Percentiles rank a stretch among this genome's conserved stretches.
phyloP scores from a whole-genome alignment of 2,329 filamentous ascomycete genomes.

The Fusarium decemcellulare region DNA sequence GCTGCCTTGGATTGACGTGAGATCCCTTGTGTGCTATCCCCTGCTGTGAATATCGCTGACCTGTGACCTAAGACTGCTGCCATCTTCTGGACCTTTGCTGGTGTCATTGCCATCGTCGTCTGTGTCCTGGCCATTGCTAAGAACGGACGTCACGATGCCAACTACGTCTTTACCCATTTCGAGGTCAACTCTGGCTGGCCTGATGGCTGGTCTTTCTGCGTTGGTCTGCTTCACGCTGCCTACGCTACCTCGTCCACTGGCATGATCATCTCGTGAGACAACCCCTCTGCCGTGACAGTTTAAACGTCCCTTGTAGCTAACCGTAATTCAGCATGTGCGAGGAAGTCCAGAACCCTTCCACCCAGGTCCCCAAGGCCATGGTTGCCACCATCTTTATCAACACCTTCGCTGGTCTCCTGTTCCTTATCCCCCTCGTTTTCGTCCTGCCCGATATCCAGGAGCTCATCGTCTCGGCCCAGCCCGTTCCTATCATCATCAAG shows the following conservation, averaged over 20 bases:
- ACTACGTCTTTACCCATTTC: slow-evolving; percentile 78
- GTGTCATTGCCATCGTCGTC: slow-evolving; percentile 76
- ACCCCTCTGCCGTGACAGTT: too few relatives aligned
- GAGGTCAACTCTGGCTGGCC: slow-evolving; percentile 78
- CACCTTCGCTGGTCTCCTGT: slow-evolving; percentile 75
- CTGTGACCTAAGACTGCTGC: slow-evolving; percentile 70
- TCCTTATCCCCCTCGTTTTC: slow-evolving; percentile 78
- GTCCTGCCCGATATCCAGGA: slow-evolving; percentile 74
- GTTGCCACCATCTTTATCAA: slow-evolving; percentile 77
- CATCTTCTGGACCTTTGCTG: slow-evolving; percentile 82
- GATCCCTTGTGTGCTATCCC: slow-evolving; percentile 43
- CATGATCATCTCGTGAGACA: slow-evolving; percentile 81
- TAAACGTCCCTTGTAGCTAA: slow-evolving; percentile 20
- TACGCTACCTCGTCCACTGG: slow-evolving; percentile 83
- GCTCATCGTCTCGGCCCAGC: slow-evolving; percentile 71
- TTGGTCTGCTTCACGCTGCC: slow-evolving; percentile 79
- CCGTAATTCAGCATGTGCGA: slow-evolving; percentile 75
- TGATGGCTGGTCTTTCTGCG: slow-evolving; percentile 80
- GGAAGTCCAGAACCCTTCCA: slow-evolving; percentile 75
- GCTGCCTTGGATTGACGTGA: slow-evolving; percentile 78
- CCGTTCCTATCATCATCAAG: slow-evolving; percentile 75
- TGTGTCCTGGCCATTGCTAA: slow-evolving; percentile 76
- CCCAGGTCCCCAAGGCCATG: slow-evolving; percentile 81
- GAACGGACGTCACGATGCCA: slow-evolving; percentile 73
- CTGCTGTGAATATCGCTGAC: slow-evolving; percentile 17